Conservation (phyloP, 129 eudicot species). For the Artemisia tridentata region DNA sequence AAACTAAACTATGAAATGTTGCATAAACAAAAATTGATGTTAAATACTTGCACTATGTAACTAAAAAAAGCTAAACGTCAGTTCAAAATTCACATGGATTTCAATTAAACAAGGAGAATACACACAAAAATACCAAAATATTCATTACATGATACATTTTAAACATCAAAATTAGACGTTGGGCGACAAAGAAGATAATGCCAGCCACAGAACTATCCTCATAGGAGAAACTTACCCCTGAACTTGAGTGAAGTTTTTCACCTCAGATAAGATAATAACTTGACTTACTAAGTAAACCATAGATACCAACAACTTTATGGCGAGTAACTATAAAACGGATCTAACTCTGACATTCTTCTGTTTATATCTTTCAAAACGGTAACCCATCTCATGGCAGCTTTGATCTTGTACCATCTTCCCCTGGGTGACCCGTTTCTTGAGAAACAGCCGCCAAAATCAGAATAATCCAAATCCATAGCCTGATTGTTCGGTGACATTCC, state of each 20-base stretch:
- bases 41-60: no score
- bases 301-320: neutral
- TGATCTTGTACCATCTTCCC: slow-evolving; percentile 29
- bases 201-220: slow-evolving; percentile 13
- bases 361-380: slow-evolving; percentile 19
- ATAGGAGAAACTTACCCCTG: slow-evolving; percentile 18
- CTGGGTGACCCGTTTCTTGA: slow-evolving; percentile 25
- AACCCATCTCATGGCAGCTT: slow-evolving; percentile 24
- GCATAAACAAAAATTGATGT: no score
- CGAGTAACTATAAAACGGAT: slow-evolving; percentile 7
- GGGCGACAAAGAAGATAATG: slow-evolving; percentile 15
- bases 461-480: slow-evolving; percentile 8
- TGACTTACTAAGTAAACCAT: neutral
- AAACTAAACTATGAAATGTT: no score
- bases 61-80: neutral
- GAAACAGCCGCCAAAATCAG: slow-evolving; percentile 21
- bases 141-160: slow-evolving; percentile 13
- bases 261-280: neutral
- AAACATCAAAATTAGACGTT: slow-evolving; percentile 6
- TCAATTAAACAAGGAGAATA: neutral
- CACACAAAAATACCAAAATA: neutral
- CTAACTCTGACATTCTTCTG: slow-evolving; percentile 13
- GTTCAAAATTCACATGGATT: neutral
- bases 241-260: neutral
- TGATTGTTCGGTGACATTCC: slow-evolving; percentile 22